These are phyloP conservation scores for Camelina laxa DNA, from an alignment of 345 rosid genomes.

Conservation along the genomic window DNA sequence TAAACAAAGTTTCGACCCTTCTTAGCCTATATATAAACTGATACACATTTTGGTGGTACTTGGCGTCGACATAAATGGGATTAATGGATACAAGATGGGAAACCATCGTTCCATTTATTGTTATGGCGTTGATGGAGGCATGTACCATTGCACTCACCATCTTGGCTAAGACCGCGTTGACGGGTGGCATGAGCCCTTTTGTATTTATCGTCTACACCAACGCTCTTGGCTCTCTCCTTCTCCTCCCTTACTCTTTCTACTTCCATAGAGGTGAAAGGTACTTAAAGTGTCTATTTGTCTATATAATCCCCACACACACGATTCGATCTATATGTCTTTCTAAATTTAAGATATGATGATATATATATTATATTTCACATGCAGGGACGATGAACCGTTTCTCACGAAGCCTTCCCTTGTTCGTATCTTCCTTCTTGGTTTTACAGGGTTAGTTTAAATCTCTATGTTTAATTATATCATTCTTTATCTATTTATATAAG, in stretches of 20 bases:
- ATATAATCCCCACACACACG: background rate
- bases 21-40: conserved; percentile 1
- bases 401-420: conserved; percentile 40
- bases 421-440: conserved; percentile 46
- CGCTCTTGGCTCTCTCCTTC: conserved; percentile 60
- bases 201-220: conserved; percentile 76
- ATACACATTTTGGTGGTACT: conserved; percentile 10
- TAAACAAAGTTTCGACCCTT: background rate
- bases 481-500: background rate
- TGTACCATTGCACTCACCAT: conserved; percentile 73
- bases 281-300: background rate
- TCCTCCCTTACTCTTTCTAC: conserved; percentile 66
- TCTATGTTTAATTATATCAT: background rate
- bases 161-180: conserved; percentile 64
- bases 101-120: conserved; percentile 52
- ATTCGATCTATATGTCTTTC: background rate
- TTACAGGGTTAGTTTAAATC: conserved; percentile 36
- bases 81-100: conserved; percentile 40
- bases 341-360: background rate
- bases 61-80: conserved; percentile 20
- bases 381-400: conserved; percentile 36
- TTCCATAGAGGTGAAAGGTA: conserved; percentile 66
- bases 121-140: conserved; percentile 72
- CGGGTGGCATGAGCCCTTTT: conserved; percentile 74
- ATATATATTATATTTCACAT: background rate